phyloP scores from a whole-genome alignment of 202 grass and related monocot genomes.

The Saccharum hybrid region DNA sequence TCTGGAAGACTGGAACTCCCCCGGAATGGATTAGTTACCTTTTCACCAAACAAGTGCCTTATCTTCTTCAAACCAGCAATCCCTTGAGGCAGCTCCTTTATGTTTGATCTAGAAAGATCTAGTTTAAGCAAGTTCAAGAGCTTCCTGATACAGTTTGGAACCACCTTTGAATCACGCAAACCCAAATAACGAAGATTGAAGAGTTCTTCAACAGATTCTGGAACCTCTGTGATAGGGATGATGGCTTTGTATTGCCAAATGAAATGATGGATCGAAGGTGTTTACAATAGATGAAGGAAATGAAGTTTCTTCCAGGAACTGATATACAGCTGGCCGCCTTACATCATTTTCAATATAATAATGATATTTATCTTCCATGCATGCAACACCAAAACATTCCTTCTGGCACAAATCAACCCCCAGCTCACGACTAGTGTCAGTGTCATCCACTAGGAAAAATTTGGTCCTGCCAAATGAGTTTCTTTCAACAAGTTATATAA shows the following conservation, averaged over 20 bases:
- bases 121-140: conserved; percentile 54
- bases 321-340: neutral
- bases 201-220: conserved; percentile 31
- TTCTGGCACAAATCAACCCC: neutral
- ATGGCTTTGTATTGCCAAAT: conserved; percentile 21
- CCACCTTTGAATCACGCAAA: conserved; percentile 44
- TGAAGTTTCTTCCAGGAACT: neutral
- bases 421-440: conserved; percentile 4
- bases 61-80: conserved; percentile 41
- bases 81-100: conserved; percentile 45
- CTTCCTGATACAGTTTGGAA: conserved; percentile 17
- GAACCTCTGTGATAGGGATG: conserved; percentile 19
- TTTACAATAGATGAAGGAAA: neutral
- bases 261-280: conserved; percentile 22
- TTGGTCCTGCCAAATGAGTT: conserved; percentile 33
- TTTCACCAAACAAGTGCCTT: conserved; percentile 43
- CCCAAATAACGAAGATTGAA: conserved; percentile 54
- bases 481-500: neutral
- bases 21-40: neutral
- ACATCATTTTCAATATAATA: neutral
- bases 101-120: conserved; percentile 39
- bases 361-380: neutral
- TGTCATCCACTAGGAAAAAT: too few species aligned
- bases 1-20: conserved; percentile 8
- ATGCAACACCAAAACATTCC: conserved; percentile 18